Percentiles rank a stretch among this genome's conserved stretches.
Evolutionary conservation across 352 stramenopile species (phyloP).

Genomic region (Elongisporangium prolatum): DNA sequence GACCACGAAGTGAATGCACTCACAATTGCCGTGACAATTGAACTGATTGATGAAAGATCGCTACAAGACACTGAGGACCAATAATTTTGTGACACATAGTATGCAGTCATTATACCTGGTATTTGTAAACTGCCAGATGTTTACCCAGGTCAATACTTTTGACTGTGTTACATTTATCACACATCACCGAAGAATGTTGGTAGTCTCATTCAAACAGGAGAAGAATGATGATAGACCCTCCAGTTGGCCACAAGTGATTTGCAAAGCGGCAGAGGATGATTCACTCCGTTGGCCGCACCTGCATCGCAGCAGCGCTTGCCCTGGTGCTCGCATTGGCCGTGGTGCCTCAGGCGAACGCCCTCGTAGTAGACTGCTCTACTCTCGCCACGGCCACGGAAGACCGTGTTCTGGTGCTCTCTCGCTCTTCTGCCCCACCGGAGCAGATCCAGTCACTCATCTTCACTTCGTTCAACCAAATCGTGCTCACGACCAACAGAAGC

Average conservation of each 20-base stretch:
- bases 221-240: background rate
- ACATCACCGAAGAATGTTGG: background rate
- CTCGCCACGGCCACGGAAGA: background rate
- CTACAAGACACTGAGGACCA: background rate
- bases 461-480: background rate
- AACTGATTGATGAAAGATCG: background rate
- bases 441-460: background rate
- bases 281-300: background rate
- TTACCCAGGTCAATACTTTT: background rate
- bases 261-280: background rate
- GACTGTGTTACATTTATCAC: background rate
- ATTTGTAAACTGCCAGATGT: background rate
- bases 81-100: background rate
- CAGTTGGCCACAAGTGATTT: background rate
- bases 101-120: too few relatives aligned
- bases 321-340: background rate
- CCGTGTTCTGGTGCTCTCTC: background rate
- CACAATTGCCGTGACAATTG: too few relatives aligned
- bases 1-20: too few relatives aligned
- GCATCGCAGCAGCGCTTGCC: background rate
- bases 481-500: background rate
- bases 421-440: background rate
- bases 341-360: background rate
- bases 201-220: background rate
- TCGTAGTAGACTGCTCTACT: background rate